Conservation (phyloP, 257 asterid genomes). For the Jasminum sambac region DNA sequence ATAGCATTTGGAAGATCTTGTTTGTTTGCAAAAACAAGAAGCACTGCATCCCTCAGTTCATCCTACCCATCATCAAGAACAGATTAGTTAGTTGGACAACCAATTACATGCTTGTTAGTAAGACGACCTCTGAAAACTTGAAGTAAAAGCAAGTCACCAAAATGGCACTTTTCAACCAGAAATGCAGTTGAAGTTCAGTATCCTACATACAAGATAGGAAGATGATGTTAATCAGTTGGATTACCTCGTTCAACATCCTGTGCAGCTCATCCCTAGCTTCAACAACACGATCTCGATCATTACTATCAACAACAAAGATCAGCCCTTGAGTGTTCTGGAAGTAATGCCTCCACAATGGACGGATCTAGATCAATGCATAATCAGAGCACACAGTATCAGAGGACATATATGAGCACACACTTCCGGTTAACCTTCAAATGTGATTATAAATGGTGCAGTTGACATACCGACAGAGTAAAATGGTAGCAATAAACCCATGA, state of each 20-base stretch:
- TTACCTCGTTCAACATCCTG: conserved; percentile 80
- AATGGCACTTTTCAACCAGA: not conserved
- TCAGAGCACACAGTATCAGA: not conserved
- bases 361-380: conserved; percentile 48
- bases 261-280: conserved; percentile 88
- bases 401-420: not conserved
- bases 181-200: not conserved
- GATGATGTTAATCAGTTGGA: not conserved
- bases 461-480: not conserved
- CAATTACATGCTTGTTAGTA: not conserved
- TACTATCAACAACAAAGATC: conserved; percentile 79
- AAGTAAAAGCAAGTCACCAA: not conserved
- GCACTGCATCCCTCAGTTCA: conserved; percentile 72
- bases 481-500: not conserved
- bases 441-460: not conserved
- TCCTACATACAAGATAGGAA: not conserved
- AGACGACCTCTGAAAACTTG: not conserved
- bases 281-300: conserved; percentile 85
- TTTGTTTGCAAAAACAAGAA: conserved; percentile 71
- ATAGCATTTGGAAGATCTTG: conserved; percentile 77
- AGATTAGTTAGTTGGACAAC: not conserved
- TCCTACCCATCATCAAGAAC: conserved; percentile 26
- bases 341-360: conserved; percentile 88
- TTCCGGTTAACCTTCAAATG: not conserved
- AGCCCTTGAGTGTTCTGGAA: conserved; percentile 87